Evolutionary conservation across 2,329 filamentous ascomycete genomes (phyloP).

Genomic region (Talaromyces rugulosus): DNA sequence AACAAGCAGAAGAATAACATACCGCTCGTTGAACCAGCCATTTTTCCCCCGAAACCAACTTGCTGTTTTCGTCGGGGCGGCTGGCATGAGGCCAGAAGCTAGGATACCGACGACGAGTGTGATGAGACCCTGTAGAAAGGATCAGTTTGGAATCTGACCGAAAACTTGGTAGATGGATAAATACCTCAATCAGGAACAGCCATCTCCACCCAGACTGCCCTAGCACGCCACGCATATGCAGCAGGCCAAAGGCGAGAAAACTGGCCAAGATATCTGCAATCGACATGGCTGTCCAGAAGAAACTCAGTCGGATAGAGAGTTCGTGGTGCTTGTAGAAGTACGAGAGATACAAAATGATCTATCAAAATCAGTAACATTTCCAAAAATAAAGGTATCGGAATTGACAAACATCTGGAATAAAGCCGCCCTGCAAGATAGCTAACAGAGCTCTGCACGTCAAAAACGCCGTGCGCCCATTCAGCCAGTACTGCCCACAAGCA

Average conservation of each 20-base stretch:
- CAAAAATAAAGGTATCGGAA: slow-evolving; percentile 52
- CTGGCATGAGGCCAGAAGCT: slow-evolving; percentile 40
- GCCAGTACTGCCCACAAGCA: slow-evolving; percentile 39
- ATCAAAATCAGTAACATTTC: background rate
- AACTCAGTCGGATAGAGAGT: slow-evolving; percentile 46
- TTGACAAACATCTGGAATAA: slow-evolving; percentile 21
- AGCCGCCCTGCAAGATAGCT: slow-evolving; percentile 35
- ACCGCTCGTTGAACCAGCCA: slow-evolving; percentile 31
- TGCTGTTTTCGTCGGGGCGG: slow-evolving; percentile 37
- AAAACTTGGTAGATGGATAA: background rate
- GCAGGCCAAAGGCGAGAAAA: slow-evolving; percentile 9
- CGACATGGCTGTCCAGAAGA: slow-evolving; percentile 8
- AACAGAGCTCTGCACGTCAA: slow-evolving; percentile 39
- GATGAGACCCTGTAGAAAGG: background rate
- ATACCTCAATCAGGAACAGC: slow-evolving; percentile 9
- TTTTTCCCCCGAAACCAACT: slow-evolving; percentile 28
- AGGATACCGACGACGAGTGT: slow-evolving; percentile 5
- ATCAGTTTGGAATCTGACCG: background rate
- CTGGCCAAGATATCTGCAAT: slow-evolving; percentile 1
- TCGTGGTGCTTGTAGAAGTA: slow-evolving; percentile 67
- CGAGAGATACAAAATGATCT: background rate
- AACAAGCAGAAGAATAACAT: background rate
- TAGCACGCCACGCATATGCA: slow-evolving; percentile 7
- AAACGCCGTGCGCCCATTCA: slow-evolving; percentile 40
- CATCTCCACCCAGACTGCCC: slow-evolving; percentile 5